A percentile compares a stretch with the other conserved stretches of the same genome.
Evolutionary conservation across 148 eudicot species (phyloP).

Genomic region (Cornus suecica): DNA sequence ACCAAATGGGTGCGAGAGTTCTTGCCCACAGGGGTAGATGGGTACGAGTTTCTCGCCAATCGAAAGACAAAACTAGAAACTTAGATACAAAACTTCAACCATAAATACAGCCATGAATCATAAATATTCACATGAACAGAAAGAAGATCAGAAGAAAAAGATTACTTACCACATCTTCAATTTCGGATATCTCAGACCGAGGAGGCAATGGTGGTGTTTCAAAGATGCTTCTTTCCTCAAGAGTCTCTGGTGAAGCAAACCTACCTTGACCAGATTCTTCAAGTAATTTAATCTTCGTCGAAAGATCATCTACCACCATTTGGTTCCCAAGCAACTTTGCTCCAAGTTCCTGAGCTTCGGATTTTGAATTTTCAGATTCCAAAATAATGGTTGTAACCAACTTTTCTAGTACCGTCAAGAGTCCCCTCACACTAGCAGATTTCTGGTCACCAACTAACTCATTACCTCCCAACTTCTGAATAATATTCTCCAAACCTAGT

Average conservation of each 20-base stretch:
- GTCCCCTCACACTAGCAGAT: constrained; percentile 31
- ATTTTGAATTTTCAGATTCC: constrained; percentile 70
- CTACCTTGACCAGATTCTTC: constrained; percentile 59
- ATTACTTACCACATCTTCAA: constrained; percentile 76
- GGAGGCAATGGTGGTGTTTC: constrained; percentile 62
- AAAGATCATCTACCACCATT: constrained; percentile 66
- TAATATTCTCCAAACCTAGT: constrained; percentile 48
- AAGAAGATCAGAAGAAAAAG: background rate
- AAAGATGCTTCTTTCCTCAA: constrained; percentile 59
- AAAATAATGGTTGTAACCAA: constrained; percentile 43
- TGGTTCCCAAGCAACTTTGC: constrained; percentile 64
- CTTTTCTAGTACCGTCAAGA: constrained; percentile 58
- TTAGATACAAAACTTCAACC: background rate
- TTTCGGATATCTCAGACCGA: constrained; percentile 80
- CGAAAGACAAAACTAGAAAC: background rate
- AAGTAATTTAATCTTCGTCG: constrained; percentile 60
- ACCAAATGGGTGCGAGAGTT: no score
- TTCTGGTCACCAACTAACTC: constrained; percentile 40
- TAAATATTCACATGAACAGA: background rate
- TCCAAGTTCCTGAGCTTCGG: constrained; percentile 61
- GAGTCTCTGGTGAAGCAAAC: constrained; percentile 34
- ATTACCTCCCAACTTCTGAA: constrained; percentile 51
- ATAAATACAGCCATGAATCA: background rate
- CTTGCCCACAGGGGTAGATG: no score
- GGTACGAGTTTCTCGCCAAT: no score